Evolutionary conservation across 2,329 filamentous ascomycete species (phyloP), one percentile per base, ranked within the genome.

Genomic region (Aspergillus arachidicola): DNA sequence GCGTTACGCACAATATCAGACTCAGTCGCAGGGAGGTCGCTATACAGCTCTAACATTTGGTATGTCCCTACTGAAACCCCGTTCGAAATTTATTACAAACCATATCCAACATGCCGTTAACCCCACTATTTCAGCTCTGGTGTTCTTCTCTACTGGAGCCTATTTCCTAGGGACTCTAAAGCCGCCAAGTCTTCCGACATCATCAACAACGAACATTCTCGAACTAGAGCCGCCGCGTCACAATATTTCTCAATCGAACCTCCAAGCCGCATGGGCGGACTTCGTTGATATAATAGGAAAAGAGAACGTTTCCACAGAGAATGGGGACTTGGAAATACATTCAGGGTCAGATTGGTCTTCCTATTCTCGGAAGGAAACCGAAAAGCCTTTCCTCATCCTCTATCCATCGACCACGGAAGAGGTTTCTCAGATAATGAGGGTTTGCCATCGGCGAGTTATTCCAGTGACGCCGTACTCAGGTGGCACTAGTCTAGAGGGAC

Each of bases 391-490:
- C 68, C 71, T 93, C 75, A 83, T 97, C 58, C 85, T 96, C 46
- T 94, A 89, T 74, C 94, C 93, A 0, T 82, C 80, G 50, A 87
- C 84, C 41, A 97, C 94, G 1, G 90, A 94, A 67, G 90, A 97
- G 70, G 93, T 96, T 10, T 90, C 91, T n/a, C 82, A 85, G 66
- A 87, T 97, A 64, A 94, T 96, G 89, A 94, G 94, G 80, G 81
- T 97, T 61, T 97, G 94, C 80, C 92, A 96, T 76, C 79, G 82
- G 72, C 84, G 94, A 46, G 84, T 85, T 61, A 95, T 97, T 66
- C 94, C 94, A 6, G 92, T 97, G 28, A 94, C 92, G 4, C 90
- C 89, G 3, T 96, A 93, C 80, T 93, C 90, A 62, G 94, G 94
- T 50, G 94, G 94, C 38, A 97, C 94, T 9, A 94, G 91, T 72